Evolutionary conservation across 331 rosid species (phyloP).

Genomic region (Acacia concinna): DNA sequence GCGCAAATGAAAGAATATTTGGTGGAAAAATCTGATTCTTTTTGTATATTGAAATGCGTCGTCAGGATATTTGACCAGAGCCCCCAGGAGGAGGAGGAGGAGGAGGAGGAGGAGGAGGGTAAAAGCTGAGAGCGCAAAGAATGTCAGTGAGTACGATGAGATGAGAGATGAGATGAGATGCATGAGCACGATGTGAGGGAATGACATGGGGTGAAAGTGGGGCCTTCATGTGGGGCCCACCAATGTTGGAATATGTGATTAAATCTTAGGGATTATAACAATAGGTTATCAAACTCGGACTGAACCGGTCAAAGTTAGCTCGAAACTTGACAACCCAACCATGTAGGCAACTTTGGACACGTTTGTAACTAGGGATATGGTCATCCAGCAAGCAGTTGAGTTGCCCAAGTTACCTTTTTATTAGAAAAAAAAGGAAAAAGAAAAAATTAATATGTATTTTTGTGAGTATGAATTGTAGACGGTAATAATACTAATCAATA

Average conservation of each 20-base stretch:
- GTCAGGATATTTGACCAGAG: neutral
- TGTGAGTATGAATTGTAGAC: too few relatives aligned
- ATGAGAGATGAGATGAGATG: neutral
- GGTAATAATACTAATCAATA: too few relatives aligned
- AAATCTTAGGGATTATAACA: neutral
- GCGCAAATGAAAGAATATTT: too few relatives aligned
- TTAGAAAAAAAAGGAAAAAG: too few relatives aligned
- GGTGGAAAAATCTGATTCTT: neutral
- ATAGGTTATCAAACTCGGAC: too few relatives aligned
- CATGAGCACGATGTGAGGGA: neutral
- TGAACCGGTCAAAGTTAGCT: too few relatives aligned
- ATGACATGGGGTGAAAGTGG: neutral
- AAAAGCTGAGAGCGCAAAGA: neutral
- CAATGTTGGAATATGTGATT: neutral
- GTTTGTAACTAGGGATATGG: too few relatives aligned
- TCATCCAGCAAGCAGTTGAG: too few relatives aligned
- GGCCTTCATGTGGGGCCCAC: neutral
- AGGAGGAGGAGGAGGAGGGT: neutral
- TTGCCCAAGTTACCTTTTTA: too few relatives aligned
- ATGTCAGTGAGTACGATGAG: neutral
- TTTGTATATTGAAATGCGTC: neutral
- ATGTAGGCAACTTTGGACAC: too few relatives aligned
- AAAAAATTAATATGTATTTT: too few relatives aligned
- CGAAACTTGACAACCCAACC: too few relatives aligned
- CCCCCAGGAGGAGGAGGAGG: neutral